These are phyloP conservation scores for Rhinocladiella similis DNA, from an alignment of 2,329 filamentous ascomycete species.

Conservation along the genomic window DNA sequence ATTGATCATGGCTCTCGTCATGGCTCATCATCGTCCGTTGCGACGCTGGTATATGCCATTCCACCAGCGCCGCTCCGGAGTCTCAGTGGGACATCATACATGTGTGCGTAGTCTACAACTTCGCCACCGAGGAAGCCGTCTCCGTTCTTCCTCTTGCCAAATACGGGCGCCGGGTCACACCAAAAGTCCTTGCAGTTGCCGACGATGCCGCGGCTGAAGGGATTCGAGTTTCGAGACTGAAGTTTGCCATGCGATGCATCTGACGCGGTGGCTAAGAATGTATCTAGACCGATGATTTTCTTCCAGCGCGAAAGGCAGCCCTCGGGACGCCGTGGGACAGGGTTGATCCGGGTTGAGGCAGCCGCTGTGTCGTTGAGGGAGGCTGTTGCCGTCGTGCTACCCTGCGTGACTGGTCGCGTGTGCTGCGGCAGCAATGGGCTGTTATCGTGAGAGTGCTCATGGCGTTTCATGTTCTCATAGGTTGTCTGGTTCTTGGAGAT, in stretches of 20 bases:
- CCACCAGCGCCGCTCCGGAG: slow-evolving; percentile 58
- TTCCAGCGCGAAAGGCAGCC: slow-evolving; percentile 78
- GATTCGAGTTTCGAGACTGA: slow-evolving; percentile 62
- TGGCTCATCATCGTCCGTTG: slow-evolving; percentile 35
- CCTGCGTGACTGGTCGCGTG: slow-evolving; percentile 42
- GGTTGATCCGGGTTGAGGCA: slow-evolving; percentile 30
- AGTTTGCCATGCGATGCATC: slow-evolving; percentile 58
- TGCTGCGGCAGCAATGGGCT: slow-evolving; percentile 47
- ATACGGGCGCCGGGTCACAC: slow-evolving; percentile 83
- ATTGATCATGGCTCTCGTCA: slow-evolving; percentile 3
- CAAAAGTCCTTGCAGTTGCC: slow-evolving; percentile 95
- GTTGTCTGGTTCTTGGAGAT: slow-evolving; percentile 92
- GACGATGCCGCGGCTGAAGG: slow-evolving; percentile 79
- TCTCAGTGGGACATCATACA: slow-evolving; percentile 81
- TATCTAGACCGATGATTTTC: slow-evolving; percentile 83
- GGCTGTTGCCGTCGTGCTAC: slow-evolving; percentile 20
- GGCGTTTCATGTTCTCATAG: slow-evolving; percentile 89
- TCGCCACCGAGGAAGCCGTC: slow-evolving; percentile 64
- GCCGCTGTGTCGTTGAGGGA: slow-evolving; percentile 37
- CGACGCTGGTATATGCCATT: slow-evolving; percentile 60
- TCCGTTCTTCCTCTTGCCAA: slow-evolving; percentile 72
- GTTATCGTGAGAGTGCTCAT: slow-evolving; percentile 29
- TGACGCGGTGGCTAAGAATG: slow-evolving; percentile 87
- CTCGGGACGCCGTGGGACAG: slow-evolving; percentile 60
- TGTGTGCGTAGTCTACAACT: slow-evolving; percentile 77